Base-by-base conservation (phyloP, 352 stramenopile species). In the Phytopythium boreale region DNA sequence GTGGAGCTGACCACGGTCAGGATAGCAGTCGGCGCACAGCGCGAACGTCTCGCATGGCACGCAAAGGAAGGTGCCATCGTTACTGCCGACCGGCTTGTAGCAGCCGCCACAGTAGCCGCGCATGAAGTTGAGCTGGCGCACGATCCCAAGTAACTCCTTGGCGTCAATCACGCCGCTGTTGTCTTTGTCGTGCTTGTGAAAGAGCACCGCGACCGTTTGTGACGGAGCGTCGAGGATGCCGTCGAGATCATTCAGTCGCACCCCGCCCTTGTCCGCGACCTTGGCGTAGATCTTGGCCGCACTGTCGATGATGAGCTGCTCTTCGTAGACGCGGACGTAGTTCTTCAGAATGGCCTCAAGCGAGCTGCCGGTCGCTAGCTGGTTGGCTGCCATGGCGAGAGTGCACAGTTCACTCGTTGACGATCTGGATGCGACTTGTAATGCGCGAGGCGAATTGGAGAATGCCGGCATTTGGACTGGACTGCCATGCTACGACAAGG, bases 291-390 rank as follows among this genome's bases (percentile, higher is more conserved):
- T 39, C 50, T 14, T 4, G 24, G 27, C 50, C 15, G 50, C 50
- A 22, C 26, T 24, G 12, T 56, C 50, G 27, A 56, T 39, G 50
- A 56, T 26, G 26, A 26, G 50, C 50, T 56, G 1, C 50, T 56
- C 50, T 11, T 56, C 27, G 17, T 41, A 56, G 26, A 56, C 50
- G 27, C 27, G 50, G 5, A 56, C 50, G 27, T 56, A 56, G 14
- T 26, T 10, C 17, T 56, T 39, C 11, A 56, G 50, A 17, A 56
- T 41, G 26, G 14, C 6, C 27, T 41, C 27, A 26, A 56, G 50
- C 50, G 50, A 15, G 0, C 27, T 17, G 2, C 15, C 17, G 20
- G 19, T 50, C 43, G 19, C 7, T 22, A 9, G 12, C 43, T 22
- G n/a, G 24, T n/a, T 27, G 22, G 22, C 11, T 27, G 14, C 10